Evolutionary conservation across 768 basidiomycete genomes (phyloP), one percentile per base, ranked within the genome.

Genomic region (Lactarius quietus): DNA sequence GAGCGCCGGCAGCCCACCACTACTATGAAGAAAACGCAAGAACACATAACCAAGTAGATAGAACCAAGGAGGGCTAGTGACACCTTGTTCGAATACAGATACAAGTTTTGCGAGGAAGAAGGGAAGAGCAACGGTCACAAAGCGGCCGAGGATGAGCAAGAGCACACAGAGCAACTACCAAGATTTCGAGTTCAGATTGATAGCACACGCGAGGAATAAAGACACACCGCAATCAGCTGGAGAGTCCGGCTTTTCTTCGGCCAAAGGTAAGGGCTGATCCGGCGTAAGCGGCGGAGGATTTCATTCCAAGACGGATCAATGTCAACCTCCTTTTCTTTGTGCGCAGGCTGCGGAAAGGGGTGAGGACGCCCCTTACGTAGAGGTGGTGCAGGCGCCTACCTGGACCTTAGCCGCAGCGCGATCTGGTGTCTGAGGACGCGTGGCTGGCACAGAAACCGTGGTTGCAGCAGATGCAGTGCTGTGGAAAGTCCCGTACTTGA

Each of bases 221-320:
- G 9, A 79, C 82, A 70, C 72, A 89, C 83, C 6, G 89, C 90
- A 61, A 90, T 76, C 48, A 88, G 71, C 74, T 95, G 93, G 5
- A 96, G 80, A 63, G 80, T 81, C 36, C 73, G 72, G 66, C 79
- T 83, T 68, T 86, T 89, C 38, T 81, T 81, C 6, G 94, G 94
- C 93, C 93, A 96, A 10, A 96, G 84, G 76, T 90, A 90, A 1
- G 93, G 94, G 17, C 82, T 75, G 48, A 96, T 79, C 55, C 83
- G 84, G 56, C 79, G 78, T 63, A 95, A 77, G 52, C 93, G 86
- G 18, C 73, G 78, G 76, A 83, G 81, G 41, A 92, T 78, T 73
- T 92, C 90, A 26, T 77, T 69, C 88, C 90, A 93, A 7, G 87
- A 82, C 10, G 90, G 87, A 63, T 90, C 86, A 28, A 83, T 76